Evolutionary conservation across 129 eudicot species (phyloP), one percentile per base, ranked within the genome.

Genomic region (Pseudognaphalium luteoalbum): DNA sequence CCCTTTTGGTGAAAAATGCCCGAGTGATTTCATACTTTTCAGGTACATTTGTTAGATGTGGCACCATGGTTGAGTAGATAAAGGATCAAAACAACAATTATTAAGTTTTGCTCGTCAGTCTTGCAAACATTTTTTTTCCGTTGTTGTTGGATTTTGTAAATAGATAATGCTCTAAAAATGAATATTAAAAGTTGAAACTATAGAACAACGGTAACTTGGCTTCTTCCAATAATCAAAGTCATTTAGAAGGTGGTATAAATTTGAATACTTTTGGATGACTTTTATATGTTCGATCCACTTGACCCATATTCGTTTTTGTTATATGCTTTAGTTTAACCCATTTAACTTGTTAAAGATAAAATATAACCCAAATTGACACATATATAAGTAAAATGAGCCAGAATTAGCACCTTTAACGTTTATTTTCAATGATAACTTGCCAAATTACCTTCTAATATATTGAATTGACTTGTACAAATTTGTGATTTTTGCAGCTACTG

Each of bases 1-100:
- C 98, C 14, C 91, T 88, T 81, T 81, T 87, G 83, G 71, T 93
- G 63, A 88, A 78, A 79, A 92, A 93, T 64, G 80, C 87, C 4
- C 88, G 96, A 33, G 68, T 86, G 29, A 76, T 91, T 52, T 90
- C 96, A 37, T 83, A 73, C 78, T 85, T 93, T 66, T 93, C 98
- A 83, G 97, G 97, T 87, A 73, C 25, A 29, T 29, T 63, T 54
- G 6, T 35, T 61, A 28, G 16, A 56, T 3, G 62, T 61, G 16
- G 35, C 14, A 61, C 32, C 10, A 61, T 25, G 33, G 29, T 7
- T 2, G 29, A 11, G 1, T 21, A 21, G 8, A 2, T 59, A 59
- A 59, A 2, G 65, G 14, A 33, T 59, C 65, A 59, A 59, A 20
- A 59, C 30, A 59, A 2, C 22, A 59, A 19, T 59, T 59, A 1